Conservation (phyloP, 2,329 filamentous ascomycete genomes). For the Rhexocercosporidium sp. region DNA sequence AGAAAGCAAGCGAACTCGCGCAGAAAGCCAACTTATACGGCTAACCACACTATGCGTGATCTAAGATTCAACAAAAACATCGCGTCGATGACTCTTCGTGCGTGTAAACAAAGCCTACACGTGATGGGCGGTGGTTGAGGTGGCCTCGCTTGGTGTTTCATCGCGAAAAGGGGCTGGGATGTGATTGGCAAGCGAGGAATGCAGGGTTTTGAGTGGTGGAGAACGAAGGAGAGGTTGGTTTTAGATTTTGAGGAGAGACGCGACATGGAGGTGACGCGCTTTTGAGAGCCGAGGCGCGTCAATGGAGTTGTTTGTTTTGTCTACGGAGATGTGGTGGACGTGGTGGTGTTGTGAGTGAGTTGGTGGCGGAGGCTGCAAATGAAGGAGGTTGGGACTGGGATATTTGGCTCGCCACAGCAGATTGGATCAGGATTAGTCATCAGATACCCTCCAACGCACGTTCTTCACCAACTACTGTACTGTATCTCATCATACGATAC, state of each 20-base stretch:
- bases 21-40: conserved; percentile 6
- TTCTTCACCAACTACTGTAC: too few species aligned
- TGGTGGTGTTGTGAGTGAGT: not conserved
- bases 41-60: not conserved
- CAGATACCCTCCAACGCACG: too few species aligned
- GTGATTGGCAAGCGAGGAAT: conserved; percentile 9
- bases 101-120: conserved; percentile 14
- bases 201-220: not conserved
- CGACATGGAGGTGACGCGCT: not conserved
- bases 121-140: conserved; percentile 6
- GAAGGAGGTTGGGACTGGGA: not conserved
- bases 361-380: not conserved
- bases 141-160: conserved; percentile 17
- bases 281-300: not conserved
- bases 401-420: not conserved
- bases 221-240: not conserved
- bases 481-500: too few species aligned
- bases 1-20: not conserved
- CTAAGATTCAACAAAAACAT: not conserved
- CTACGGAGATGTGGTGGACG: not conserved
- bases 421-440: too few species aligned
- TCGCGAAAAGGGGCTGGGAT: conserved; percentile 6
- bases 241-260: not conserved
- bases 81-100: conserved; percentile 23
- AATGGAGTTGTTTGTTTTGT: not conserved